Conservation (phyloP, 192 early-diverging fungal genomes). For the Mortierella hygrophila region DNA sequence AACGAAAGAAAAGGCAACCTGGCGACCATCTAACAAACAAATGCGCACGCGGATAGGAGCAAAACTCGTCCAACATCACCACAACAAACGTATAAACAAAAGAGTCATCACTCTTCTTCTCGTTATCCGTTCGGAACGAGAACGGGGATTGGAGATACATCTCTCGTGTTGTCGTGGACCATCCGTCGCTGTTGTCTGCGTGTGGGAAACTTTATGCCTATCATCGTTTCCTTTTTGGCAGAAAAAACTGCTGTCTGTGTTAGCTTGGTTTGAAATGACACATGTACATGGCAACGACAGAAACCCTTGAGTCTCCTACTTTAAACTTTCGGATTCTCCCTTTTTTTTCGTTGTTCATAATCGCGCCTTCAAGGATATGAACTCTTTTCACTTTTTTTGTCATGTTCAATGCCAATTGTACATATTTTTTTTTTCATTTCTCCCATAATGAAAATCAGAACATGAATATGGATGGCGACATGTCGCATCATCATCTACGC, state of each 20-base stretch:
- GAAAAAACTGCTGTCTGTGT: no score
- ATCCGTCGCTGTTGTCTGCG: not conserved
- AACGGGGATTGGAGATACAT: not conserved
- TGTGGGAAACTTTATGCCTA: not conserved
- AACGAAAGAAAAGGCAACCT: not conserved
- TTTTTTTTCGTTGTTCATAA: no score
- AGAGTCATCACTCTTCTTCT: not conserved
- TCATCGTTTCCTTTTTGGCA: no score
- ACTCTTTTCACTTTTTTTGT: not conserved
- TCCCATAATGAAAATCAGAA: no score
- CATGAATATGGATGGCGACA: conserved; percentile 10
- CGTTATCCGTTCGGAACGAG: not conserved
- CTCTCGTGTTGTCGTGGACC: not conserved
- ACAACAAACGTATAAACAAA: not conserved
- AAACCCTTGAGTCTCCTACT: no score
- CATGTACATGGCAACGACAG: no score
- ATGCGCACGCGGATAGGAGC: not conserved
- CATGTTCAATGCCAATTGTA: not conserved
- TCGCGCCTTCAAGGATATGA: not conserved
- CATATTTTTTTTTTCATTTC: not conserved
- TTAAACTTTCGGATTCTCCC: no score
- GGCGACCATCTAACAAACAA: not conserved
- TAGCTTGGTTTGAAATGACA: no score
- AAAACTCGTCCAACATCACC: not conserved
- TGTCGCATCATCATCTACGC: conserved; percentile 14